phyloP scores from a whole-genome alignment of 2,329 filamentous ascomycete genomes.

The Plenodomus lindquistii region DNA sequence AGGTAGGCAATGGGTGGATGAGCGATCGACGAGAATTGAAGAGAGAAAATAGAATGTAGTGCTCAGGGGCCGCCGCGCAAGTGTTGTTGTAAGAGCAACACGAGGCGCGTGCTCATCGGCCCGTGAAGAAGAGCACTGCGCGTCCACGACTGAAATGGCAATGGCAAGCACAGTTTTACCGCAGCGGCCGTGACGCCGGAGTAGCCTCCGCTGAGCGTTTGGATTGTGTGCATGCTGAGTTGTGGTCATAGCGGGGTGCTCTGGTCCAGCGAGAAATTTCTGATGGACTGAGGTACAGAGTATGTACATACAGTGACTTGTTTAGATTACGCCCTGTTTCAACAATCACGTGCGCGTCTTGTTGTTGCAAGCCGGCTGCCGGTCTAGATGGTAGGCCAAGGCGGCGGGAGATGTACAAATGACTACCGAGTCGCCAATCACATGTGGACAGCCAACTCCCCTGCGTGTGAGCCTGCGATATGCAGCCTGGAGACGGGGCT shows the following conservation, averaged over 20 bases:
- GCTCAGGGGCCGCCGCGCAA: neutral
- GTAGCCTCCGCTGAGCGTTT: neutral
- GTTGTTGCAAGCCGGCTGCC: neutral
- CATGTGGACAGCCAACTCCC: neutral
- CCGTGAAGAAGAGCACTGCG: neutral
- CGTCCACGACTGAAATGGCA: no score
- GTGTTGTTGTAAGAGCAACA: no score
- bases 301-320: no score
- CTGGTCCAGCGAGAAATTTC: neutral
- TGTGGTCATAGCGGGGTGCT: neutral
- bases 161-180: no score
- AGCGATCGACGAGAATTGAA: neutral
- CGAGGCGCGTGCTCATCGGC: neutral
- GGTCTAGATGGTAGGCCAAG: neutral
- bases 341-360: neutral
- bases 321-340: neutral
- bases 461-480: neutral
- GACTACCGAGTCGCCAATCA: neutral
- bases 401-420: neutral
- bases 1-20: neutral
- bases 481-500: neutral
- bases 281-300: no score
- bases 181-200: neutral
- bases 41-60: neutral
- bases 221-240: neutral